Conservation (phyloP, 495 filamentous ascomycete genomes). For the Neurospora sp. region DNA sequence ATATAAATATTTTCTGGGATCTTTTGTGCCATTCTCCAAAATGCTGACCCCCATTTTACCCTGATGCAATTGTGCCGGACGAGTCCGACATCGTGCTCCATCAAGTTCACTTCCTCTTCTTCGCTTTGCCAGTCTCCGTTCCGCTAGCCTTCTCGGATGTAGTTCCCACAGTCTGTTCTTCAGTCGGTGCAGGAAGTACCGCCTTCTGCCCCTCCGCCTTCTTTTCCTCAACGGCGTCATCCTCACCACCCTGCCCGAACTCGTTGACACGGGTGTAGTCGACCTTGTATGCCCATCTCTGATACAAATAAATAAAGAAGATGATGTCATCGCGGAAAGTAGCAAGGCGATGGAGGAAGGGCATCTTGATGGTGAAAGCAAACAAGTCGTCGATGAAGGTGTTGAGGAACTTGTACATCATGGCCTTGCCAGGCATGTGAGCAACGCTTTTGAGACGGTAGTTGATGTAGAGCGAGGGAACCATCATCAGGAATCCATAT, state of each 20-base stretch:
- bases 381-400: slow-evolving; percentile 65
- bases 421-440: slow-evolving; percentile 91
- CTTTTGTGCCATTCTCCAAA: background rate
- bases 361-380: slow-evolving; percentile 99
- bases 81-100: background rate
- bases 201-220: slow-evolving; percentile 19
- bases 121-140: slow-evolving; percentile 31
- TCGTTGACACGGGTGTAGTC: slow-evolving; percentile 93
- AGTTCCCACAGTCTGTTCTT: slow-evolving; percentile 10
- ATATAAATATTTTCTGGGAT: background rate
- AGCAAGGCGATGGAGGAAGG: slow-evolving; percentile 84
- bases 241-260: slow-evolving; percentile 93
- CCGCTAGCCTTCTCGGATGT: slow-evolving; percentile 30
- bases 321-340: slow-evolving; percentile 93
- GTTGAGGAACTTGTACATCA: slow-evolving; percentile 96
- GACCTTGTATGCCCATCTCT: slow-evolving; percentile 83
- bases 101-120: slow-evolving; percentile 36
- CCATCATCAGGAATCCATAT: slow-evolving; percentile 99
- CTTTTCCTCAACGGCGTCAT: slow-evolving; percentile 52
- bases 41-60: background rate
- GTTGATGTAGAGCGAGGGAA: slow-evolving; percentile 95
- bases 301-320: slow-evolving; percentile 98
- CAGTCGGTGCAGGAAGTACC: background rate
- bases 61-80: background rate
- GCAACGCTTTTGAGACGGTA: slow-evolving; percentile 93